Percentiles rank a stretch among this genome's conserved stretches.
Conservation (phyloP, 352 stramenopile genomes). For the Globisporangium cystogenes region DNA sequence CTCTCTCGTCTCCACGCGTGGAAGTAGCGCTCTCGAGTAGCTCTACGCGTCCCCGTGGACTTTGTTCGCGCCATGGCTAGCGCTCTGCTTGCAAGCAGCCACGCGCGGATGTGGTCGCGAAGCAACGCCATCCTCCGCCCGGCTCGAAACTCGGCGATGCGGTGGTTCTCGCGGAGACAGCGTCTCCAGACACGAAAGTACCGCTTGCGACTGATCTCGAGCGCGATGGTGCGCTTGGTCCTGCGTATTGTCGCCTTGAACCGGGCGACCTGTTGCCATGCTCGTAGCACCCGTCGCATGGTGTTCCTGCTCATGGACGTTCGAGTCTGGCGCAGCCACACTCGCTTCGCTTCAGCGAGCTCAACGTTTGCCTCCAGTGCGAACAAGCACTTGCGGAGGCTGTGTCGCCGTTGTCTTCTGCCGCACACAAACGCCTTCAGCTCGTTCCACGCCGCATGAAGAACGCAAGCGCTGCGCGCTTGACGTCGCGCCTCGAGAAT, state of each 20-base stretch:
- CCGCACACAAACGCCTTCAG: slow-evolving; percentile 5
- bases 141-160: slow-evolving; percentile 1
- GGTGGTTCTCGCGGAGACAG: slow-evolving; percentile 1
- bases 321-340: neutral
- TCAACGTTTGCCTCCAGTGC: neutral
- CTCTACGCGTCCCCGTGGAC: neutral
- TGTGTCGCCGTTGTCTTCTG: neutral
- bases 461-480: neutral
- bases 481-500: neutral
- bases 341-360: neutral
- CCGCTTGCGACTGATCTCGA: slow-evolving; percentile 7
- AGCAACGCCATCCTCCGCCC: neutral
- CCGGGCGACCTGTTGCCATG: neutral
- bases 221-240: neutral
- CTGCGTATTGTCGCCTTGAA: neutral
- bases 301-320: neutral
- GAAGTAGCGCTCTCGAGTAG: slow-evolving; percentile 3
- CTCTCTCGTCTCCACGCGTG: slow-evolving; percentile 1
- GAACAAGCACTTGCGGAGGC: neutral
- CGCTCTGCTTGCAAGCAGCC: slow-evolving; percentile 14
- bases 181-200: slow-evolving; percentile 10
- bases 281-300: neutral
- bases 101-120: slow-evolving; percentile 18
- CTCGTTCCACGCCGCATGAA: slow-evolving; percentile 3
- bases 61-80: slow-evolving; percentile 11